A percentile compares a stretch with the other conserved stretches of the same genome.
phyloP scores from a whole-genome alignment of 1,139 yeast genomes.

The Saccharomyces pastorianus region DNA sequence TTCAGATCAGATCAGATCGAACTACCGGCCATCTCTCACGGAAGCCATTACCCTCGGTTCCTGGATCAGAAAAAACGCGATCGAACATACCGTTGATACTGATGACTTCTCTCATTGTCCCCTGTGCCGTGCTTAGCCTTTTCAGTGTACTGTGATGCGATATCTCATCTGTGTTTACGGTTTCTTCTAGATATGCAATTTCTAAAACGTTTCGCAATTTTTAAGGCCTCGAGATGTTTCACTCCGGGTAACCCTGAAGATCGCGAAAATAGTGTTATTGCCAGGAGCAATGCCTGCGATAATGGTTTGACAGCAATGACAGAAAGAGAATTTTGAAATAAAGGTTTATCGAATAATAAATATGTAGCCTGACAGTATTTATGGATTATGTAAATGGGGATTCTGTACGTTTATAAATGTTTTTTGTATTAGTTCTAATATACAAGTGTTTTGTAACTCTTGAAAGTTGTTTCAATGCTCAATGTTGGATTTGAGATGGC shows the following conservation, averaged over 20 bases:
- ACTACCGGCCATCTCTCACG: neutral
- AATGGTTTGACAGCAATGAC: no score
- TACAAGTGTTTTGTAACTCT: neutral
- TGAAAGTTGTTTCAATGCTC: slow-evolving; percentile 1
- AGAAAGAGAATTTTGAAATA: neutral
- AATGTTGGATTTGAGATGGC: slow-evolving; percentile 7
- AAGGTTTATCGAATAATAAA: neutral
- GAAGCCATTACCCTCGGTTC: neutral
- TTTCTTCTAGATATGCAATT: neutral
- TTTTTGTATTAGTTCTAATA: neutral
- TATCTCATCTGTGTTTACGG: neutral
- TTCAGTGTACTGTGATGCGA: neutral
- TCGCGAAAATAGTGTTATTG: no score
- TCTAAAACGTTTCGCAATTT: neutral
- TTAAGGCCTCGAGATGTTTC: neutral
- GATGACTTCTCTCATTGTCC: no score
- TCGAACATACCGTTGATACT: no score
- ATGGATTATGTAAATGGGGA: neutral
- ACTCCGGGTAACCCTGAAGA: neutral
- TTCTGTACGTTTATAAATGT: neutral
- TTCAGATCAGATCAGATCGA: neutral
- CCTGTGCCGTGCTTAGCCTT: neutral
- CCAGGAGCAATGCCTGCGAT: neutral
- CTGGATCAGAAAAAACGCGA: neutral
- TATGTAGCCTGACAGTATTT: slow-evolving; percentile 1